phyloP scores from a whole-genome alignment of 1,284 basidiomycete species.

The Malassezia arunalokei region DNA sequence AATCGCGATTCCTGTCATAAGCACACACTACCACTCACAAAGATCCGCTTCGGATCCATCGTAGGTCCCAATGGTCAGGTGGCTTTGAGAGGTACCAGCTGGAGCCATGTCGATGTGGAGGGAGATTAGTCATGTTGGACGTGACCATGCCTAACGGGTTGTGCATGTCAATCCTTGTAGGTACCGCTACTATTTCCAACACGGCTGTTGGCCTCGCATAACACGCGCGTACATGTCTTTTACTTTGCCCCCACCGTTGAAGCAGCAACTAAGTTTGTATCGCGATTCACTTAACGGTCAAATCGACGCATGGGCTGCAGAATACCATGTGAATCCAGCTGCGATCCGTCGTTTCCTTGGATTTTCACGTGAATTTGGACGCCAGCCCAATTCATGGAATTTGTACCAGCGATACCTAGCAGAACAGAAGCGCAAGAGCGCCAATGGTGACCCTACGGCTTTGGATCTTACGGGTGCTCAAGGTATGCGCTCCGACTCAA shows the following conservation, averaged over 20 bases:
- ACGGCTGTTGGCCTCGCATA: neutral
- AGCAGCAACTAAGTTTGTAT: slow-evolving; percentile 13
- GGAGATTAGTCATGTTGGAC: neutral
- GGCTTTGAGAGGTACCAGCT: neutral
- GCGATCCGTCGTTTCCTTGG: slow-evolving; percentile 15
- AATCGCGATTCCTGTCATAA: slow-evolving; percentile 18
- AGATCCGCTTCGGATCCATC: slow-evolving; percentile 23
- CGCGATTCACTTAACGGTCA: slow-evolving; percentile 14
- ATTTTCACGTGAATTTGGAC: slow-evolving; percentile 16
- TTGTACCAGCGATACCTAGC: slow-evolving; percentile 16
- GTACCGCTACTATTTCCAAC: neutral
- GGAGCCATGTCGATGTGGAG: neutral
- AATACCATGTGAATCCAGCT: slow-evolving; percentile 17
- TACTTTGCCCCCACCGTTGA: slow-evolving; percentile 11
- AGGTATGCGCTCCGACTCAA: neutral
- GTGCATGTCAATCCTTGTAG: slow-evolving; percentile 8
- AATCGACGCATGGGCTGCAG: slow-evolving; percentile 16
- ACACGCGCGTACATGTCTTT: slow-evolving; percentile 9
- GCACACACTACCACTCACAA: slow-evolving; percentile 14
- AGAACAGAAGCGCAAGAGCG: slow-evolving; percentile 15
- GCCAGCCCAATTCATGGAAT: slow-evolving; percentile 18
- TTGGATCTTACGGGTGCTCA: neutral
- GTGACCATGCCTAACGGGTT: slow-evolving; percentile 7
- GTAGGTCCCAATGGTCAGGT: neutral
- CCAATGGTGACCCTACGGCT: slow-evolving; percentile 2